A percentile compares a stretch with the other conserved stretches of the same genome.
Evolutionary conservation across 179 eudicot genomes (phyloP).

Genomic region (Monotropa hypopitys): DNA sequence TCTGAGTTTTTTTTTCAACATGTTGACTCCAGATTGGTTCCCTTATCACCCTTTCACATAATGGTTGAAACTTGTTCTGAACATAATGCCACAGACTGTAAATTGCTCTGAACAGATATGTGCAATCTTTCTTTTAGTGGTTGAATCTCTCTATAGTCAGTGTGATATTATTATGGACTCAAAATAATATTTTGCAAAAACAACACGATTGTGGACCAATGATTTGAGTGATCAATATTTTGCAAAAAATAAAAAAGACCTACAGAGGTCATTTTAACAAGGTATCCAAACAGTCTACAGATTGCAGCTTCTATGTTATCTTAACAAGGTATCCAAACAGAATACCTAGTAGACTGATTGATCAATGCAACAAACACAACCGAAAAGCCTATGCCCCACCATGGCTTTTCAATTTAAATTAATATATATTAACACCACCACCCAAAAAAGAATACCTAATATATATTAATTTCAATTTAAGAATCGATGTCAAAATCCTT

Average conservation of each 20-base stretch:
- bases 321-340: constrained; percentile 22
- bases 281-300: not conserved
- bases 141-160: not conserved
- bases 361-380: constrained; percentile 14
- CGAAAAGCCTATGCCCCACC: constrained; percentile 21
- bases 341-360: constrained; percentile 19
- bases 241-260: not conserved
- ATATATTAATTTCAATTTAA: no score
- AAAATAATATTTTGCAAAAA: no score
- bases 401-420: no score
- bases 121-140: not conserved
- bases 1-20: no score
- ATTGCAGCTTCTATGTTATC: constrained; percentile 11
- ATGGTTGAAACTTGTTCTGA: no score
- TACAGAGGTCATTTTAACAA: not conserved
- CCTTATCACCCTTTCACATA: no score
- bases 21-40: no score
- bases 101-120: not conserved
- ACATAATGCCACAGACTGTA: no score
- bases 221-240: not conserved
- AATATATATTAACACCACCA: no score
- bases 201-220: not conserved
- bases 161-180: no score
- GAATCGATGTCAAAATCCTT: no score
- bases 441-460: no score